phyloP scores from a whole-genome alignment of 805 yeast genomes.

The Zygosaccharomyces siamensis region DNA sequence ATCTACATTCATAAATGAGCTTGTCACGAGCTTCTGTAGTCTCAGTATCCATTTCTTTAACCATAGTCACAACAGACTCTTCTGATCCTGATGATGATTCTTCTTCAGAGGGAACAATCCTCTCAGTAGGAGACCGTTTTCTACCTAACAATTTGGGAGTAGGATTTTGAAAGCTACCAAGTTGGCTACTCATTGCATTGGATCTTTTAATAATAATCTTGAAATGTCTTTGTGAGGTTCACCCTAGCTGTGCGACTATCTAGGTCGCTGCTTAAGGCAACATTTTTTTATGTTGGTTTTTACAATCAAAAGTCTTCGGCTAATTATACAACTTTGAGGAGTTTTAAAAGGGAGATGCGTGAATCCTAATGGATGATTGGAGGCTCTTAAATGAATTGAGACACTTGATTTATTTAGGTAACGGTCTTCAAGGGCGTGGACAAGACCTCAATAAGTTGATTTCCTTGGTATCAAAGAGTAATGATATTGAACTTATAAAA shows the following conservation, averaged over 20 bases:
- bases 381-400: constrained; percentile 9
- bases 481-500: constrained; percentile 14
- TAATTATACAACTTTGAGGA: background rate
- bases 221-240: background rate
- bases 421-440: background rate
- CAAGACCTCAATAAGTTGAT: constrained; percentile 5
- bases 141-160: constrained; percentile 20
- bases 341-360: background rate
- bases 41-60: constrained; percentile 29
- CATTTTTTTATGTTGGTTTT: background rate
- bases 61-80: constrained; percentile 15
- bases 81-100: constrained; percentile 10
- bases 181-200: background rate
- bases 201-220: background rate
- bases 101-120: constrained; percentile 9
- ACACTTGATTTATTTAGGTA: constrained; percentile 7
- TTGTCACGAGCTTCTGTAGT: constrained; percentile 28
- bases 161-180: background rate
- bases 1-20: constrained; percentile 21
- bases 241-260: background rate
- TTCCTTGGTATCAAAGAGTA: constrained; percentile 8
- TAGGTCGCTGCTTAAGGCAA: constrained; percentile 4
- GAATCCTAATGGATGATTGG: constrained; percentile 11
- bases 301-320: background rate
- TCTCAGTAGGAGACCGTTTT: constrained; percentile 17